Evolutionary conservation across 345 rosid genomes (phyloP), one percentile per base, ranked within the genome.

Genomic region (Boechera stricta): DNA sequence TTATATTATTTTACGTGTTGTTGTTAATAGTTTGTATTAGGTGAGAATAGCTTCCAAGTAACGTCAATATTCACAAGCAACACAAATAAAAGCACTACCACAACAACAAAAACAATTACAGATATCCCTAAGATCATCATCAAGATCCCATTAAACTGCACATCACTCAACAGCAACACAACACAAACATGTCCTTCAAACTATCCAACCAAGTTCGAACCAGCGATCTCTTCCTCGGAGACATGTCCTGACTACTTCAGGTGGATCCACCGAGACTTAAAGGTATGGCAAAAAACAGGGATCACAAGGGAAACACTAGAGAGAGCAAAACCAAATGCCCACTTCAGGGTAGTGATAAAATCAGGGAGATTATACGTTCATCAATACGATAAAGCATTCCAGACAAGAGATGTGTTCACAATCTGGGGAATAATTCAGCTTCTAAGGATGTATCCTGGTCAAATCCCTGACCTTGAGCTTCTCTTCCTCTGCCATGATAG

Each of bases 381-480:
- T 80, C 71, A 71, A 56, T 88, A 78, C 47, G 67, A 58, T 4
- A 76, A 54, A 75, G 71, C 83, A 4, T 88, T 15, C 52, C 89
- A 87, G 61, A 87, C 93, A 8, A 86, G 96, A 38, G 93, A 90
- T 45, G 67, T 80, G 18, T 87, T 87, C 69, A 90, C 93, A 0
- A 36, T 88, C 1, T 90, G 93, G 96, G 96, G 96, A 21, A 83
- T 90, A 70, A 36, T 86, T 52, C 96, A 90, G 77, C 87, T 88
- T n/a, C 80, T 86, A 28, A 87, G 93, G 60, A 59, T 87, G 80
- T 90, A 86, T 75, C 91, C 96, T 18, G 89, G 87, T 15, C 81
- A 73, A 78, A 49, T 90, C 31, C 89, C 91, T 5, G 90, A 90
- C 54, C 77, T 90, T 44, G 96, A 90, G 69, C 84, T 90, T 53